Conservation (phyloP, 345 rosid genomes). For the Cardiospermum halicacabum region DNA sequence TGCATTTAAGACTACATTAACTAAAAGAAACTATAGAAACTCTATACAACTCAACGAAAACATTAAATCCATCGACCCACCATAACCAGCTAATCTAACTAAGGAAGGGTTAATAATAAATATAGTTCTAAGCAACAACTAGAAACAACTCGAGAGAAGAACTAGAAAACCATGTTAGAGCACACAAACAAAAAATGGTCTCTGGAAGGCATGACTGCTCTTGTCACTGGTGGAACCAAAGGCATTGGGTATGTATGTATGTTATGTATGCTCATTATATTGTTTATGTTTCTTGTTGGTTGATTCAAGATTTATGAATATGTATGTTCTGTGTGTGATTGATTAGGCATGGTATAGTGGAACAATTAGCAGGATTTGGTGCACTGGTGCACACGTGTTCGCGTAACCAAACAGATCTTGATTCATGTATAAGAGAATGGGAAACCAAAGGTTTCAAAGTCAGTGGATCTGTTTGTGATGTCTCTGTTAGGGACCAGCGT, state of each 20-base stretch:
- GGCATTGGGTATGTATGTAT: slow-evolving; percentile 31
- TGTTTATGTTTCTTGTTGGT: neutral
- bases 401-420: neutral
- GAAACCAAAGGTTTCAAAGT: slow-evolving; percentile 16
- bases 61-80: no score
- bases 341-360: slow-evolving; percentile 10
- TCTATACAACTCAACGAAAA: no score
- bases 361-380: slow-evolving; percentile 9
- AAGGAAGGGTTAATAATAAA: no score
- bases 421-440: slow-evolving; percentile 9
- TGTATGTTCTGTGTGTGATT: no score
- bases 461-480: slow-evolving; percentile 18
- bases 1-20: no score
- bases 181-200: slow-evolving; percentile 20
- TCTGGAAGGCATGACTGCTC: slow-evolving; percentile 21
- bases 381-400: neutral
- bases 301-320: neutral
- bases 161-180: slow-evolving; percentile 10
- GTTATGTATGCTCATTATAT: no score
- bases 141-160: no score
- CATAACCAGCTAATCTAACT: no score
- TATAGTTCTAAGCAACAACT: no score
- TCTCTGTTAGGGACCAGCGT: neutral
- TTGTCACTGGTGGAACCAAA: slow-evolving; percentile 29
- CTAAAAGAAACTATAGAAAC: no score